Evolutionary conservation across 306 rosid species (phyloP).

Genomic region (Rosa rugosa): DNA sequence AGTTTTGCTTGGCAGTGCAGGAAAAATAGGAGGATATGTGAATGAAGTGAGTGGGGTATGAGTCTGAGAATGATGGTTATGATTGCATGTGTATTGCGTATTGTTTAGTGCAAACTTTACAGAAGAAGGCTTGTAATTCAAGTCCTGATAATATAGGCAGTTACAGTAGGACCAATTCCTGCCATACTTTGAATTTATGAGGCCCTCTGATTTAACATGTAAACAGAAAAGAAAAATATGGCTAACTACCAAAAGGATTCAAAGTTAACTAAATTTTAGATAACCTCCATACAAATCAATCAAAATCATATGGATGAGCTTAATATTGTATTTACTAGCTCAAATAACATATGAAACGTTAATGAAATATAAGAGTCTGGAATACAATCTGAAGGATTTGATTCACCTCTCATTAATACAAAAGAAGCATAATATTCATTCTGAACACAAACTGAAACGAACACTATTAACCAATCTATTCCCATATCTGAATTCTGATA

Average conservation of each 20-base stretch:
- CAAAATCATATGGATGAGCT: neutral
- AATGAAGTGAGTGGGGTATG: slow-evolving; percentile 12
- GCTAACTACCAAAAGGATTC: neutral
- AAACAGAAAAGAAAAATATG: neutral
- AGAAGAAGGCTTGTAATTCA: slow-evolving; percentile 24
- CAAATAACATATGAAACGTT: neutral
- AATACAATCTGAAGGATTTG: neutral
- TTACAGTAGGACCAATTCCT: slow-evolving; percentile 4
- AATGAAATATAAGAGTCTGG: neutral
- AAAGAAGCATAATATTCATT: neutral
- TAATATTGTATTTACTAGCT: neutral
- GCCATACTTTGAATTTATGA: slow-evolving; percentile 1
- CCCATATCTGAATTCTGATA: neutral
- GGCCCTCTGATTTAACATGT: slow-evolving; percentile 1
- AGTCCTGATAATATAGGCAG: slow-evolving; percentile 9
- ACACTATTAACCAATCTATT: too few species aligned
- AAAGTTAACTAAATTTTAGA: neutral
- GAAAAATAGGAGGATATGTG: slow-evolving; percentile 21
- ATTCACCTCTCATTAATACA: neutral
- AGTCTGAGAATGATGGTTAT: neutral
- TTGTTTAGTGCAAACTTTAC: slow-evolving; percentile 9
- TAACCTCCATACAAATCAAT: neutral
- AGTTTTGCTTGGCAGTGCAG: slow-evolving; percentile 41
- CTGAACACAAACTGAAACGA: neutral
- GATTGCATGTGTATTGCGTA: slow-evolving; percentile 19